These are phyloP conservation scores for Fusarium sp. DNA, from an alignment of 2,329 filamentous ascomycete genomes.

Conservation along the genomic window DNA sequence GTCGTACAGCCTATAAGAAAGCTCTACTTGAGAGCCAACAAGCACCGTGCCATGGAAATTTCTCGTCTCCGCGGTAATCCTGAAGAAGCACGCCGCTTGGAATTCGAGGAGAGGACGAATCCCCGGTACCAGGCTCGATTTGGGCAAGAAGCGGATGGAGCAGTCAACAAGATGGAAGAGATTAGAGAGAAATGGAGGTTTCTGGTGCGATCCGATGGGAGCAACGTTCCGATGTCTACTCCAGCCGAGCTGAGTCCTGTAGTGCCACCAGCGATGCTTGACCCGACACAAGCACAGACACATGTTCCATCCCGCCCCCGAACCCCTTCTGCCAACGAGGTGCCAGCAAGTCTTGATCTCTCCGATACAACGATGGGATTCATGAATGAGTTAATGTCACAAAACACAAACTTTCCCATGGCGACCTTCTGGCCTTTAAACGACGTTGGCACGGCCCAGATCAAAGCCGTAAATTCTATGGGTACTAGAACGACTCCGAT, in stretches of 20 bases:
- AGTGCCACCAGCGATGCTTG: conserved; percentile 34
- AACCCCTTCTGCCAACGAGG: conserved; percentile 32
- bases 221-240: conserved; percentile 36
- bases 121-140: conserved; percentile 62
- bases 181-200: conserved; percentile 66
- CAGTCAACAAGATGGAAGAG: conserved; percentile 64
- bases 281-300: conserved; percentile 27
- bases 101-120: conserved; percentile 64
- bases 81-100: conserved; percentile 65
- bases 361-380: conserved; percentile 52
- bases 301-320: conserved; percentile 36
- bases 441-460: conserved; percentile 37
- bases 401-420: conserved; percentile 31
- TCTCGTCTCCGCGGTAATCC: conserved; percentile 64
- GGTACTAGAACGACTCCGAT: conserved; percentile 7
- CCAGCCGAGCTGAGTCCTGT: conserved; percentile 25
- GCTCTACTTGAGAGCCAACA: conserved; percentile 67
- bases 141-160: conserved; percentile 62
- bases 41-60: conserved; percentile 67
- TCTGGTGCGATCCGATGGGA: conserved; percentile 59
- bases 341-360: conserved; percentile 47
- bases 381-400: conserved; percentile 45
- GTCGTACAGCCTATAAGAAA: conserved; percentile 70
- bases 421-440: conserved; percentile 46
- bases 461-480: conserved; percentile 37